Evolutionary conservation across 164 flowering plant genomes (phyloP).

Genomic region (grape (Vitis vinifera)): DNA sequence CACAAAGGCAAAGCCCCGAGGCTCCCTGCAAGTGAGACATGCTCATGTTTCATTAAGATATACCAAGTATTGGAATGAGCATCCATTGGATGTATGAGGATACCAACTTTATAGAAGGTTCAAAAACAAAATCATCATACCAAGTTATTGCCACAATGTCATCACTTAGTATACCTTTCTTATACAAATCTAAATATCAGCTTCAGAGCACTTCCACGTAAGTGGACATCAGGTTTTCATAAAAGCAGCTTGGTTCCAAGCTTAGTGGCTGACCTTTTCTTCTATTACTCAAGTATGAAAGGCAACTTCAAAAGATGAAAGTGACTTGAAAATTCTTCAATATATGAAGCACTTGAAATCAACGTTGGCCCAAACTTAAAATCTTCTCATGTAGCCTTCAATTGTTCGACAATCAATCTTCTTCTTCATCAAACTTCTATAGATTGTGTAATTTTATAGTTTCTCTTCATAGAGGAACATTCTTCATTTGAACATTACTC

Average conservation of each 20-base stretch:
- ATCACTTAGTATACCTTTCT: constrained; percentile 23
- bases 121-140: constrained; percentile 13
- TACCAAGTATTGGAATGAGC: not conserved
- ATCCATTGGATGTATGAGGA: not conserved
- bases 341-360: constrained; percentile 60
- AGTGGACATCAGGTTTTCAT: constrained; percentile 26
- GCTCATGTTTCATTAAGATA: constrained; percentile 5
- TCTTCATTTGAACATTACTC: constrained; percentile 57
- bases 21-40: constrained; percentile 51
- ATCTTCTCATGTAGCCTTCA: constrained; percentile 55
- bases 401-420: constrained; percentile 50
- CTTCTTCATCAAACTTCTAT: constrained; percentile 71
- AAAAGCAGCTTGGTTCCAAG: constrained; percentile 50
- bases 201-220: constrained; percentile 22
- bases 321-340: constrained; percentile 75
- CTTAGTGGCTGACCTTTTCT: constrained; percentile 74
- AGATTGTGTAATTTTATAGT: constrained; percentile 44
- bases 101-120: not conserved
- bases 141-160: constrained; percentile 6
- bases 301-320: constrained; percentile 71
- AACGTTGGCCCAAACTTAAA: constrained; percentile 48
- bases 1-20: constrained; percentile 94
- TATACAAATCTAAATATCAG: constrained; percentile 17
- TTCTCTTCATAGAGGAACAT: constrained; percentile 56
- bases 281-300: constrained; percentile 53